Evolutionary conservation across 2,329 filamentous ascomycete species (phyloP), one percentile per base, ranked within the genome.

Genomic region (Paracorniculantispora psalliotae): DNA sequence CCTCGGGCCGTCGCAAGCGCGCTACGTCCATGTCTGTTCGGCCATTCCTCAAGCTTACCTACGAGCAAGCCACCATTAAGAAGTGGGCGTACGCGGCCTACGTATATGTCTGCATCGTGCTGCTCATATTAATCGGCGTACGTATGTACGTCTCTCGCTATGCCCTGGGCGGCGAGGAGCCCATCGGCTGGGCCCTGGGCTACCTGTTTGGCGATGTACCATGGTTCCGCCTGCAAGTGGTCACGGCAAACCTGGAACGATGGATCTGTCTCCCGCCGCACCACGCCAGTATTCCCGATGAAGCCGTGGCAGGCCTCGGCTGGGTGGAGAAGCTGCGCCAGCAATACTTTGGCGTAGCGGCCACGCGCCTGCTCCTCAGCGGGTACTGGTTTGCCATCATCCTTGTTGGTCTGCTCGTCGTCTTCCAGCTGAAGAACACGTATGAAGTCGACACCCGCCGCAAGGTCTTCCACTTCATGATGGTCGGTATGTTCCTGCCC

Each of bases 391-490:
- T 87, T 1, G 65, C 73, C 4, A 84, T 96, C 57, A 81, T 97
- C 17, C 70, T 83, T 17, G 69, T 85, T 1, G 94, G 93, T 1
- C 80, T 97, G 37, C 75, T 85, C 10, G 79, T 90, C 4, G 90
- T 97, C 8, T 84, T 94, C 55, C 84, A 81, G 44, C 81, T 96
- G 39, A 90, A 88, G 43, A 79, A 85, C 3, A 78, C 90, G 52
- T 92, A 90, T 64, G 92, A 97, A 73, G 93, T 99, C 49, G 94
- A 99, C 74, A 99, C 94, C 1, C 85, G 94, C 52, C 86, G 94
- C 53, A 99, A 99, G 73, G 90, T 97, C 25, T 99, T 99, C 72
- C 94, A 99, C 72, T 96, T 96, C 65, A 96, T 93, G 82, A 97
- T 97, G 89, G 93, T 97, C 8, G 86, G 86, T 59, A 97, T 99